phyloP scores from a whole-genome alignment of 768 basidiomycete species.

The Kwoniella mangroviensis region DNA sequence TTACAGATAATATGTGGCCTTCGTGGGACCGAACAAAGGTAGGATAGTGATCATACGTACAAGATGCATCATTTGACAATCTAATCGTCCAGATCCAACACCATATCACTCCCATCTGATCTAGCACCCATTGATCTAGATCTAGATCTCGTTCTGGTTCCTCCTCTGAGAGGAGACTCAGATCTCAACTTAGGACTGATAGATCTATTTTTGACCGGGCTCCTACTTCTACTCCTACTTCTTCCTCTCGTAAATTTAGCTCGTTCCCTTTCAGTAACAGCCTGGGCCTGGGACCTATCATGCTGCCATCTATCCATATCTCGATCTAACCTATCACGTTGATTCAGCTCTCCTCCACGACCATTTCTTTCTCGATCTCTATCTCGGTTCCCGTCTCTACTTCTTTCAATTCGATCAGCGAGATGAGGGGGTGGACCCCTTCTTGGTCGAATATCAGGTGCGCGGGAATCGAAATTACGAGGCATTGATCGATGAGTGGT shows the following conservation, averaged over 20 bases:
- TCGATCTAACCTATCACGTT: slow-evolving; percentile 61
- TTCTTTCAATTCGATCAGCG: slow-evolving; percentile 5
- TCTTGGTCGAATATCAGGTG: slow-evolving; percentile 24
- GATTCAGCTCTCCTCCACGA: slow-evolving; percentile 34
- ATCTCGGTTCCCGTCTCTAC: slow-evolving; percentile 26
- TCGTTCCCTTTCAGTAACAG: slow-evolving; percentile 15
- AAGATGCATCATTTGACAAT: not conserved
- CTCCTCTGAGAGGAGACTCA: slow-evolving; percentile 36
- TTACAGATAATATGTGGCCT: no score
- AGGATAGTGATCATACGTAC: not conserved
- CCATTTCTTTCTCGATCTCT: not conserved
- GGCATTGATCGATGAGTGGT: slow-evolving; percentile 19
- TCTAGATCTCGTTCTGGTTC: slow-evolving; percentile 23
- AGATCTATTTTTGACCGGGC: slow-evolving; percentile 14
- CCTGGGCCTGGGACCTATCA: slow-evolving; percentile 25
- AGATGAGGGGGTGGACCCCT: slow-evolving; percentile 14
- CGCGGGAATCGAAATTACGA: slow-evolving; percentile 32
- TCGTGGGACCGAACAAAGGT: no score
- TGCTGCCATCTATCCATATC: slow-evolving; percentile 57
- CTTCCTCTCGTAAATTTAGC: slow-evolving; percentile 21
- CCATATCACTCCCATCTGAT: slow-evolving; percentile 49
- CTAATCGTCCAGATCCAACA: slow-evolving; percentile 39
- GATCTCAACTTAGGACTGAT: slow-evolving; percentile 28
- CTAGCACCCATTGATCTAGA: slow-evolving; percentile 21
- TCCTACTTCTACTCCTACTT: slow-evolving; percentile 16